Conservation (phyloP, 1,139 yeast species). For the Yamadazyma buinensis region DNA sequence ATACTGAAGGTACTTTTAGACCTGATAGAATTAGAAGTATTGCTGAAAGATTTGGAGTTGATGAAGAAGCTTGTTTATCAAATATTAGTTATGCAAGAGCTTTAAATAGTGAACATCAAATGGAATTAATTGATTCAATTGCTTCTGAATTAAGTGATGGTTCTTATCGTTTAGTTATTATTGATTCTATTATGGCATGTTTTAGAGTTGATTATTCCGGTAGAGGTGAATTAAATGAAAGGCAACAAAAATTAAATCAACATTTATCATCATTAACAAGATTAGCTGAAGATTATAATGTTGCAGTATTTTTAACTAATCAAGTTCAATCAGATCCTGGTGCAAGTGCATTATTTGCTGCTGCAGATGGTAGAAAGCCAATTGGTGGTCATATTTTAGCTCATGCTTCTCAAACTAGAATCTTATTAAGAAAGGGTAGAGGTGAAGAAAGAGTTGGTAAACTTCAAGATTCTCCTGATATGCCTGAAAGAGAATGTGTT, state of each 20-base stretch:
- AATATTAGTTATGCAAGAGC: conserved; percentile 98
- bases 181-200: conserved; percentile 94
- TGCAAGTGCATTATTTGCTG: conserved; percentile 75
- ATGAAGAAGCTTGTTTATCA: conserved; percentile 91
- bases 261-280: conserved; percentile 88
- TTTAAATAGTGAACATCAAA: conserved; percentile 93
- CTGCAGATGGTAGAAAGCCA: conserved; percentile 97
- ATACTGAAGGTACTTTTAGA: conserved; percentile 97
- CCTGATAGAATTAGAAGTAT: conserved; percentile 87
- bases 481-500: conserved; percentile 2
- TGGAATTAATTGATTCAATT: conserved; percentile 81
- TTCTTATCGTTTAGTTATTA: conserved; percentile 70
- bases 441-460: conserved; percentile 44
- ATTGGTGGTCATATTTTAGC: conserved; percentile 98
- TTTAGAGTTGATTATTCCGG: conserved; percentile 95
- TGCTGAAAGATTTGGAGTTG: conserved; percentile 86
- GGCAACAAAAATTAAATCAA: conserved; percentile 91
- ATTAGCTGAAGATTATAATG: conserved; percentile 95
- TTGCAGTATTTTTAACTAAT: conserved; percentile 96
- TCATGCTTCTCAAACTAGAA: conserved; percentile 90
- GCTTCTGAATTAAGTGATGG: conserved; percentile 90
- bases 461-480: conserved; percentile 1
- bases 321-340: conserved; percentile 99
- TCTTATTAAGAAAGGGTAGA: conserved; percentile 84
- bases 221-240: conserved; percentile 90